Conservation (phyloP, 495 filamentous ascomycete genomes). For the Podospora comata region DNA sequence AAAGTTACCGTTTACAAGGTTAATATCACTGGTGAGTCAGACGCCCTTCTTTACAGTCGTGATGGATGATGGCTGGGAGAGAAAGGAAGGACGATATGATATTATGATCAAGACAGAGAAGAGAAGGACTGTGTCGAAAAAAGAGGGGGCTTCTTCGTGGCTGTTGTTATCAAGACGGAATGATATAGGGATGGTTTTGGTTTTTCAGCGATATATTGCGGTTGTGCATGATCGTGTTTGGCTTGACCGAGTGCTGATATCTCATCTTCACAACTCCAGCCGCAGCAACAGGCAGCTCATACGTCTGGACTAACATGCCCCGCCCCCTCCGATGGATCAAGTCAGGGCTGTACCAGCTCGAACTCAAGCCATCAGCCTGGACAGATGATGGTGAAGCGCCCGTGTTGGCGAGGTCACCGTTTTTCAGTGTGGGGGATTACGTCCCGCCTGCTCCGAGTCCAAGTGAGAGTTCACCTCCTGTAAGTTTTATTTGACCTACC, state of each 20-base stretch:
- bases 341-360: conserved; percentile 39
- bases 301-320: conserved; percentile 36
- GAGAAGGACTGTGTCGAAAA: no score
- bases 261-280: conserved; percentile 20
- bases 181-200: no score
- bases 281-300: conserved; percentile 31
- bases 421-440: conserved; percentile 23
- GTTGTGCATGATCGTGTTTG: no score
- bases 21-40: conserved; percentile 34
- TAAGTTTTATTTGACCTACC: background rate
- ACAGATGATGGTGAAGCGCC: conserved; percentile 16
- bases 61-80: no score
- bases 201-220: no score
- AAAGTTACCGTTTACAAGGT: conserved; percentile 31
- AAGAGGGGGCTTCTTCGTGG: no score
- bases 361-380: conserved; percentile 29
- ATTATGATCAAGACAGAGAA: no score
- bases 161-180: no score
- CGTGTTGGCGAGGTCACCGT: conserved; percentile 26
- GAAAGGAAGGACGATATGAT: no score
- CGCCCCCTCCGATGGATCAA: conserved; percentile 38
- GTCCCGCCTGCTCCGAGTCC: background rate
- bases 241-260: background rate
- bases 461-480: background rate
- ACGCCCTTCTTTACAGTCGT: no score